Conservation (phyloP, 352 stramenopile species). For the Lagenidium sp. region DNA sequence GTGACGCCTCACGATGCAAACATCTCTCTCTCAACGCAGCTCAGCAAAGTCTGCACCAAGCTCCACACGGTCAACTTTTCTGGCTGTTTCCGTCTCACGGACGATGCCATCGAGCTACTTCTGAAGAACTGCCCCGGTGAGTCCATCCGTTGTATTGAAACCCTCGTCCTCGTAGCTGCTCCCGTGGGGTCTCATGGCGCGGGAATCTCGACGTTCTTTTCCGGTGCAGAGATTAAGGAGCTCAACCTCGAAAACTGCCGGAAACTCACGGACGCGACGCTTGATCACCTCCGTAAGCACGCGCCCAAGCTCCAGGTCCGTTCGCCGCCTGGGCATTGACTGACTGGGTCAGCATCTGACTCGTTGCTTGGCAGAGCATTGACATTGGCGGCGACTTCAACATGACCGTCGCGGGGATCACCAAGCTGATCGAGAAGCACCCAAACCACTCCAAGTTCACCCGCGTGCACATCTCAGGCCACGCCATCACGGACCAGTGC, state of each 20-base stretch:
- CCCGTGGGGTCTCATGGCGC: background rate
- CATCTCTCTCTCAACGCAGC: too few relatives aligned
- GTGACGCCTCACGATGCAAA: too few relatives aligned
- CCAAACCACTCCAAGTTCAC: slow-evolving; percentile 87
- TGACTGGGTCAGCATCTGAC: background rate
- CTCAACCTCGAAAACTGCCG: slow-evolving; percentile 87
- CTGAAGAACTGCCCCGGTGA: slow-evolving; percentile 75
- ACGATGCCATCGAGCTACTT: slow-evolving; percentile 74
- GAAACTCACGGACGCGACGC: slow-evolving; percentile 73
- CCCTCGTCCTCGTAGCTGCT: too few relatives aligned
- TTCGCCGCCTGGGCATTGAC: too few relatives aligned
- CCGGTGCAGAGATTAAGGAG: slow-evolving; percentile 69
- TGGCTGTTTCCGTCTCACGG: slow-evolving; percentile 82
- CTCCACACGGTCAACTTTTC: slow-evolving; percentile 83
- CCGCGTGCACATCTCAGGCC: slow-evolving; percentile 77
- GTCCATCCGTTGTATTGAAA: too few relatives aligned
- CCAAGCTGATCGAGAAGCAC: slow-evolving; percentile 85
- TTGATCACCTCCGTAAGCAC: slow-evolving; percentile 71
- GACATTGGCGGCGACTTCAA: slow-evolving; percentile 86
- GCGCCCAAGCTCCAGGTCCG: slow-evolving; percentile 73
- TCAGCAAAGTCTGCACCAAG: slow-evolving; percentile 73
- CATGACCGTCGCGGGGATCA: slow-evolving; percentile 83
- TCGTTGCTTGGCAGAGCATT: slow-evolving; percentile 47
- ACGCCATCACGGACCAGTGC: slow-evolving; percentile 78
- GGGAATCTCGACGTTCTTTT: background rate